A percentile compares a stretch with the other conserved stretches of the same genome.
Conservation (phyloP, 83 land plant species). For the Diphasiastrum complanatum region DNA sequence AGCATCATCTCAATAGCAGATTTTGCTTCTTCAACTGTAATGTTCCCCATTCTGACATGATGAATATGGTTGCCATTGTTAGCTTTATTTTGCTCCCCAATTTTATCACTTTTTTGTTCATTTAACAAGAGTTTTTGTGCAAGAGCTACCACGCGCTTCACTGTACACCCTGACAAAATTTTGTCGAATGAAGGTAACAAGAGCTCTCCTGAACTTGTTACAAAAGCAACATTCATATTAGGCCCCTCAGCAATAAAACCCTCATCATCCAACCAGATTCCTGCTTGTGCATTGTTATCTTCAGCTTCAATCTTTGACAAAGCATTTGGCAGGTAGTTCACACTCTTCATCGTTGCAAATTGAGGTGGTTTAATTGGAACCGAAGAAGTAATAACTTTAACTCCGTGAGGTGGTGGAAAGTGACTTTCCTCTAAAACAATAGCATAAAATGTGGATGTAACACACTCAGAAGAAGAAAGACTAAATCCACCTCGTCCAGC, state of each 20-base stretch:
- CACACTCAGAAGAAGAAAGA: constrained; percentile 60
- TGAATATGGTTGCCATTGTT: constrained; percentile 32
- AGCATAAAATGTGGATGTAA: constrained; percentile 68
- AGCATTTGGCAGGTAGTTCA: constrained; percentile 88
- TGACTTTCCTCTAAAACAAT: constrained; percentile 43
- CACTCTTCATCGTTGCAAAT: constrained; percentile 90
- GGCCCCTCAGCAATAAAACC: constrained; percentile 93
- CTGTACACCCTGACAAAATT: constrained; percentile 87
- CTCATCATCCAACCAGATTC: constrained; percentile 83
- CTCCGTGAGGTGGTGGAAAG: constrained; percentile 16
- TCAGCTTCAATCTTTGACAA: constrained; percentile 84
- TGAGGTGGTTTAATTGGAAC: constrained; percentile 69
- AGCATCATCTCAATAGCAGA: constrained; percentile 80
- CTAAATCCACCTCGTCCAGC: constrained; percentile 84
- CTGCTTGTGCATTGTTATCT: constrained; percentile 66
- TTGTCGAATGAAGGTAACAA: constrained; percentile 72
- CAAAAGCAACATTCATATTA: constrained; percentile 86
- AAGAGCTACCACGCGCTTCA: constrained; percentile 50
- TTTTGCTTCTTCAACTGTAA: constrained; percentile 63
- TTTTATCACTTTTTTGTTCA: too few species aligned
- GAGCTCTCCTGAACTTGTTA: constrained; percentile 49
- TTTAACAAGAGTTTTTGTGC: constrained; percentile 50
- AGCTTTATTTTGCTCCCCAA: not conserved
- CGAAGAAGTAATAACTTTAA: constrained; percentile 69
- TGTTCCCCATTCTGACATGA: constrained; percentile 33